phyloP scores from a whole-genome alignment of 1,284 basidiomycete species.

The Lignosus rhinocerotis region DNA sequence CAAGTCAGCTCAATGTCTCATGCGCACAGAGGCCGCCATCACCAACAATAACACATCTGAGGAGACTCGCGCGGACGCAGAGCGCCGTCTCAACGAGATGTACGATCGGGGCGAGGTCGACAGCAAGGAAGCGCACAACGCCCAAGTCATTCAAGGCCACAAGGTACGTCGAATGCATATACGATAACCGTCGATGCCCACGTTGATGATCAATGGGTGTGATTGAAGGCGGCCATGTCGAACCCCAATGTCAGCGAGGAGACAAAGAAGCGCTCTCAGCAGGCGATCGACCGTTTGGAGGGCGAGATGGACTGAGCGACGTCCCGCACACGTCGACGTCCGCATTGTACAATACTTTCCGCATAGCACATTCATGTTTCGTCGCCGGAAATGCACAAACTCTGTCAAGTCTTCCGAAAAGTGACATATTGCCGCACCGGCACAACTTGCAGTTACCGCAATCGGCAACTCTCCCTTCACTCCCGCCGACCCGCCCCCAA shows the following conservation, averaged over 20 bases:
- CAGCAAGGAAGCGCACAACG: conserved; percentile 17
- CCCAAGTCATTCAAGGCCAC: conserved; percentile 21
- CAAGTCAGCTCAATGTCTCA: background rate
- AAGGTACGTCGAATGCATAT: conserved; percentile 17
- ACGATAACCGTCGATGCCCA: no score
- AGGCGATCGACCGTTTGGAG: conserved; percentile 37
- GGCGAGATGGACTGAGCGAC: no score
- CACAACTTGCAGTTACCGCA: no score
- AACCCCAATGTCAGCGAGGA: conserved; percentile 51
- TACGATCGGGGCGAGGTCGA: conserved; percentile 12
- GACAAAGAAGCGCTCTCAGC: conserved; percentile 43
- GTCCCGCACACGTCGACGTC: no score
- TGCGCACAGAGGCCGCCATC: conserved; percentile 37
- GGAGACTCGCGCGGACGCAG: conserved; percentile 42
- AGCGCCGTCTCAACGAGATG: conserved; percentile 37
- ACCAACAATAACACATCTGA: conserved; percentile 50
- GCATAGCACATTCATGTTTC: no score
- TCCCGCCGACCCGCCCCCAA: no score
- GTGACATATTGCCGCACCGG: no score
- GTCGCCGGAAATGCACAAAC: no score
- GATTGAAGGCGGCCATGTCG: conserved; percentile 33
- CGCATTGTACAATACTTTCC: no score
- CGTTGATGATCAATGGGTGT: no score
- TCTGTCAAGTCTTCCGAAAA: no score
- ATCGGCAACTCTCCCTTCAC: no score